A percentile compares a stretch with the other conserved stretches of the same genome.
Conservation (phyloP, 2,329 filamentous ascomycete species). For the Huntiella abstrusa region DNA sequence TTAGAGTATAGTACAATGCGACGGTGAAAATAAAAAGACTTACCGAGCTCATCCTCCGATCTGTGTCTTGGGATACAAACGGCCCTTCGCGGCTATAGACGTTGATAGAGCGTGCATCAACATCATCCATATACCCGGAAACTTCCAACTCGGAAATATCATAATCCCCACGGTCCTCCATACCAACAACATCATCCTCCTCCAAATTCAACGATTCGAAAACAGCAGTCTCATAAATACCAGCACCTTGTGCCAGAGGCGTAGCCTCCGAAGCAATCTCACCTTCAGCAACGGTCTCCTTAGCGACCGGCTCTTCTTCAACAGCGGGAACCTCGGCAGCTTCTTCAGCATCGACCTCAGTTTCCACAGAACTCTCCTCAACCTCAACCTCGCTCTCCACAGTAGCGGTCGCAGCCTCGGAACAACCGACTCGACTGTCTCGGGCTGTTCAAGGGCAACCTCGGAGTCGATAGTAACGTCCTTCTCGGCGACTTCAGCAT, state of each 20-base stretch:
- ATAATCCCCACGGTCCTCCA: conserved; percentile 6
- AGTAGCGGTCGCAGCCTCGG: background rate
- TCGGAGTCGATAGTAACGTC: background rate
- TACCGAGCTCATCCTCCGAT: conserved; percentile 2
- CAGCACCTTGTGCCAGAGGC: conserved; percentile 1
- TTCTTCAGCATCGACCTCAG: background rate
- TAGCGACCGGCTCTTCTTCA: background rate
- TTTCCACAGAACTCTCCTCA: background rate
- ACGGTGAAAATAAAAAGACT: background rate
- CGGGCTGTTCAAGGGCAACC: background rate
- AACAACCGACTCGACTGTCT: background rate
- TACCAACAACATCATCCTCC: background rate
- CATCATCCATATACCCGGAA: conserved; percentile 2
- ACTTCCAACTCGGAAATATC: conserved; percentile 1
- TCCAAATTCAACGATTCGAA: background rate
- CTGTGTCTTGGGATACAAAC: background rate
- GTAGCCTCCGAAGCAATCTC: conserved; percentile 1
- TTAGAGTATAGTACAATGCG: background rate
- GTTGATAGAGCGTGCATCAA: background rate
- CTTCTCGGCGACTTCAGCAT: background rate
- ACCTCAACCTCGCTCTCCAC: background rate
- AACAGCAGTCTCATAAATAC: background rate
- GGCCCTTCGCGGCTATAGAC: background rate
- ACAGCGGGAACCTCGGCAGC: background rate
- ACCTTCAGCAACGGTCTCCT: conserved; percentile 1